phyloP scores from a whole-genome alignment of 73 alveolate genomes.

The Paramecium octaurelia region DNA sequence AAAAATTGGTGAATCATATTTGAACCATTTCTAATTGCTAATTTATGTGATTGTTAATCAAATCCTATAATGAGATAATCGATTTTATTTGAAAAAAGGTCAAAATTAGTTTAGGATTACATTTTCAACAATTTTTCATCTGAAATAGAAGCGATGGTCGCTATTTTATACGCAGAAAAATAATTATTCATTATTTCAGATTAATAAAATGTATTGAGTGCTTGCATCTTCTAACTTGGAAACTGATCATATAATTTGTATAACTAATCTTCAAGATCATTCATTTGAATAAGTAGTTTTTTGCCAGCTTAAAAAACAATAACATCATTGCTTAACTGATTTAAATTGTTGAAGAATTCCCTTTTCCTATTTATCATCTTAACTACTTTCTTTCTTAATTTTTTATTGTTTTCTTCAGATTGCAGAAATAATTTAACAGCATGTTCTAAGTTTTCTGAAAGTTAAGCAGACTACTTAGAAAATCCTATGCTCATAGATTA shows the following conservation, averaged over 20 bases:
- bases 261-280: background rate
- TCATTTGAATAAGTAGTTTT: background rate
- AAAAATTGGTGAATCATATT: background rate
- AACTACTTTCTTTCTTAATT: background rate
- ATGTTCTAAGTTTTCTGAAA: background rate
- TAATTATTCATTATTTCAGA: conserved; percentile 25
- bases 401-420: background rate
- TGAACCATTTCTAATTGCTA: background rate
- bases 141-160: background rate
- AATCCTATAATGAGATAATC: conserved; percentile 23
- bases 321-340: background rate
- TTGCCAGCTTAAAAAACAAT: background rate
- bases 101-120: background rate
- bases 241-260: background rate
- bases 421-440: background rate
- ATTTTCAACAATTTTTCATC: conserved; percentile 42
- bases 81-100: background rate
- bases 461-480: background rate
- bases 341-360: background rate
- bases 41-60: background rate
- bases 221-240: conserved; percentile 48
- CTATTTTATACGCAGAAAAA: background rate
- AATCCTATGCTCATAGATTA: background rate
- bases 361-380: background rate
- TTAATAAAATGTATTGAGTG: conserved; percentile 27